Base-by-base conservation (phyloP, 2,329 filamentous ascomycete genomes). In the Trichoderma lentiforme region DNA sequence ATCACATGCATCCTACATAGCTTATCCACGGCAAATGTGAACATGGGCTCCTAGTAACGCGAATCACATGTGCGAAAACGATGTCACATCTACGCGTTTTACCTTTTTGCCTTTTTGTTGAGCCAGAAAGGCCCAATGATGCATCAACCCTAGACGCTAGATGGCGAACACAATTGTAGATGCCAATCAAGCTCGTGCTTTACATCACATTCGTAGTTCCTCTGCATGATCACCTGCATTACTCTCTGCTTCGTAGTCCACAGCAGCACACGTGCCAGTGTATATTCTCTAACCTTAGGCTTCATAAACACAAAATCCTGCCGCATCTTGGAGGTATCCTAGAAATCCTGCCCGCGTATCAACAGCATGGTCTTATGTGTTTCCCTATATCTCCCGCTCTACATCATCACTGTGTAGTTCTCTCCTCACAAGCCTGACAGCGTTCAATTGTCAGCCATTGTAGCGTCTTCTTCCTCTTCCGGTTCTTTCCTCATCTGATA, bases 401-500 rank as follows among this genome's bases (percentile, higher is more conserved):
- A 4, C 7, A 62, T 26, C 30, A 39, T 62, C 14, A 3, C 6
- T 15, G 1, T 15, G 12, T 18, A 18, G 3, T 26, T 51, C 26
- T 43, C 56, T 36, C n/a, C 12, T 18, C 28, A 6, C 24, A 39
- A 30, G 9, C 9, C 21, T 34, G 4, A 7, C 8, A 18, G 32
- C 4, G 9, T 30, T 73, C 63, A 73, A 18, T 47, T 76, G 76
- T 77, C 80, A 72, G 60, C 74, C 80, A 75, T 80, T 72, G 74
- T 76, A 66, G 77, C 74, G 51, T 79, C 78, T 12, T 73, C 77
- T 14, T 73, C 77, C 32, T 76, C 75, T 36, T 58, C 63, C 9
- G 73, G 39, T 28, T 77, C 76, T 75, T 80, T 84, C 74, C 87
- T 83, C 88, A 91, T 90, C 77, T 88, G 80, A 78, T 86, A 91